A percentile compares a stretch with the other conserved stretches of the same genome.
phyloP scores from a whole-genome alignment of 2,329 filamentous ascomycete species.

The Aspergillus sp. region DNA sequence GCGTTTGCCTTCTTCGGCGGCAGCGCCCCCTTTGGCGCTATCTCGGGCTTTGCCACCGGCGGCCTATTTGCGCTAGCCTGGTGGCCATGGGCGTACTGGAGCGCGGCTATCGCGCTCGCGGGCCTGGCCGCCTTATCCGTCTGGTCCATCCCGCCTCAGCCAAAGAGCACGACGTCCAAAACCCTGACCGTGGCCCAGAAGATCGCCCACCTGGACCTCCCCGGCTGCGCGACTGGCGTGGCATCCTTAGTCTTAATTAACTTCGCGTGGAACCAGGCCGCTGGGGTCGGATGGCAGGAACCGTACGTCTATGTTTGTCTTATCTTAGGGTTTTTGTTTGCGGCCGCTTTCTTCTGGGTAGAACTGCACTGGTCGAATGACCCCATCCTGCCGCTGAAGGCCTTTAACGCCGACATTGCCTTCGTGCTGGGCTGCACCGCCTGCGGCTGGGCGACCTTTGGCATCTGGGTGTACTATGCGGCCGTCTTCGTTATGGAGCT shows the following conservation, averaged over 20 bases:
- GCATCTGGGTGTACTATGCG: constrained; percentile 38
- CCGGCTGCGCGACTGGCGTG: constrained; percentile 47
- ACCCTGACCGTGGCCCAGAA: constrained; percentile 4
- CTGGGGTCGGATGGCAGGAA: constrained; percentile 56
- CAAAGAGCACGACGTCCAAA: background rate
- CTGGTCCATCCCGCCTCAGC: constrained; percentile 18
- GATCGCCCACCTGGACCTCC: constrained; percentile 31
- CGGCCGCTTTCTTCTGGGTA: constrained; percentile 53
- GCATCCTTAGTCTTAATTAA: constrained; percentile 59
- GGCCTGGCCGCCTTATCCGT: constrained; percentile 32
- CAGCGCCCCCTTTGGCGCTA: constrained; percentile 42
- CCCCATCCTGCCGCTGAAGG: constrained; percentile 55
- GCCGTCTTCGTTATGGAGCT: constrained; percentile 5
- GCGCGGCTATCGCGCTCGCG: constrained; percentile 22
- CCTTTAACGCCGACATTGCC: constrained; percentile 17
- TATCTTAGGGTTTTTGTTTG: constrained; percentile 55
- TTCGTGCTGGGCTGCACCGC: constrained; percentile 39
- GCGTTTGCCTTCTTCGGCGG: constrained; percentile 52
- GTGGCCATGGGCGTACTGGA: constrained; percentile 52
- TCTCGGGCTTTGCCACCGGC: constrained; percentile 38
- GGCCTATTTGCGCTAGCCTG: constrained; percentile 39
- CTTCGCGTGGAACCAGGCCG: constrained; percentile 65
- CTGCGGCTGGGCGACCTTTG: constrained; percentile 38
- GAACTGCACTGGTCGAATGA: constrained; percentile 41
- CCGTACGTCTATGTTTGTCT: constrained; percentile 56